Evolutionary conservation across 2,329 filamentous ascomycete genomes (phyloP).

Genomic region (Paracamarosporium sp.): DNA sequence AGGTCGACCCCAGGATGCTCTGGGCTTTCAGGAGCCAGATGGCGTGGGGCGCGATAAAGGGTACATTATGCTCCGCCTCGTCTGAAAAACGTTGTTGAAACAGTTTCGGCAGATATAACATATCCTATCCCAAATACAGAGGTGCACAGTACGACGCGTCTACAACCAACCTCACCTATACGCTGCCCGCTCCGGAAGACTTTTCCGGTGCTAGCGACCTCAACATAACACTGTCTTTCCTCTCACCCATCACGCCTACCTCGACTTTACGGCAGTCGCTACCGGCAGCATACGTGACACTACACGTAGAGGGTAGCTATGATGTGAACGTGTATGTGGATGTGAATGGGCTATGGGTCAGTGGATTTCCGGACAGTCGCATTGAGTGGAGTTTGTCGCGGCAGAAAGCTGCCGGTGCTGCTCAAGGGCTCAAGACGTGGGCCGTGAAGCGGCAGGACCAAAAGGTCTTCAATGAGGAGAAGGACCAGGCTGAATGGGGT

Average conservation of each 20-base stretch:
- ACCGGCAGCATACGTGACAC: constrained; percentile 79
- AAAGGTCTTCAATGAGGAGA: constrained; percentile 74
- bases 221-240: constrained; percentile 68
- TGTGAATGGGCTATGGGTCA: constrained; percentile 74
- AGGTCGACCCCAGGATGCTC: constrained; percentile 70
- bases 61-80: constrained; percentile 29
- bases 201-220: constrained; percentile 47
- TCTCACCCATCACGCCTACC: constrained; percentile 81
- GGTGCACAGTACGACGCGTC: constrained; percentile 73
- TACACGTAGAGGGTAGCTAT: constrained; percentile 71
- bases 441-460: constrained; percentile 66
- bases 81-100: no score
- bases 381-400: constrained; percentile 72
- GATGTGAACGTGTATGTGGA: constrained; percentile 57
- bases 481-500: constrained; percentile 84
- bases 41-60: constrained; percentile 42
- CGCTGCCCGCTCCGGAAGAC: constrained; percentile 56
- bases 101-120: constrained; percentile 53
- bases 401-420: constrained; percentile 49
- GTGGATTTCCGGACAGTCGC: constrained; percentile 71
- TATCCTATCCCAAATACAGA: constrained; percentile 65
- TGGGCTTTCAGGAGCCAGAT: constrained; percentile 52
- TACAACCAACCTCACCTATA: constrained; percentile 72
- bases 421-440: constrained; percentile 68
- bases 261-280: constrained; percentile 81